Evolutionary conservation across 2,329 filamentous ascomycete species (phyloP), one percentile per base, ranked within the genome.

Genomic region (Penicillium sp.): DNA sequence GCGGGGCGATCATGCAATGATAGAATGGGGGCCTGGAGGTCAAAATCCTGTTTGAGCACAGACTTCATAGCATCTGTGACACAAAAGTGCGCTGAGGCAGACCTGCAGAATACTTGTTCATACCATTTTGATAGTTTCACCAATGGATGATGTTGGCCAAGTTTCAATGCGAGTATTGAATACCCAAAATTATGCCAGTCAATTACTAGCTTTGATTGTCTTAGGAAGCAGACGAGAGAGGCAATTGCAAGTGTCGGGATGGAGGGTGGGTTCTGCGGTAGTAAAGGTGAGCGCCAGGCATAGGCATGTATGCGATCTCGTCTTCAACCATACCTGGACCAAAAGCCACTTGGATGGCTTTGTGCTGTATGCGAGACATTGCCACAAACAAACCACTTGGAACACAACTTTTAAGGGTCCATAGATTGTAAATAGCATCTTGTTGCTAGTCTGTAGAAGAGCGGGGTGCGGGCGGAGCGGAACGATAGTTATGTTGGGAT

Each of bases 111-210:
- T 13, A 81, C 71, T 36, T 79, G 83, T 75, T 99, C 94, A 68
- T 97, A 97, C 68, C 81, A 81, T 59, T 86, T 86, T 22, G 93
- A 90, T 8, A 95, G 69, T 27, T 76, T 81, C 8, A 97, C 91
- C n/a, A 97, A 82, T 0, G 88, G 88, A 67, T 95, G 90, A 5
- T 69, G 73, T 2, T 75, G 60, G 0, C 85, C 84, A 1, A 89
- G 77, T 58, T 86, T 87, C 46, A 88, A 73, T 2, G 83, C 89
- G 3, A 99, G 84, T 64, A 99, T 96, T 8, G 91, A 93, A 81
- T 93, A 96, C 63, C 93, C 94, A 74, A 97, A 97, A 75, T 99
- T 99, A 79, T 99, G 94, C 94, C 94, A 99, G 78, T 99, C 94
- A 52, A 97, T 89, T 57, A 97, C 81, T 4, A 99, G 82, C 53